Percentiles rank a stretch among this genome's conserved stretches.
Evolutionary conservation across 208 protist species (phyloP).

Genomic region (Spongospora subterranea): DNA sequence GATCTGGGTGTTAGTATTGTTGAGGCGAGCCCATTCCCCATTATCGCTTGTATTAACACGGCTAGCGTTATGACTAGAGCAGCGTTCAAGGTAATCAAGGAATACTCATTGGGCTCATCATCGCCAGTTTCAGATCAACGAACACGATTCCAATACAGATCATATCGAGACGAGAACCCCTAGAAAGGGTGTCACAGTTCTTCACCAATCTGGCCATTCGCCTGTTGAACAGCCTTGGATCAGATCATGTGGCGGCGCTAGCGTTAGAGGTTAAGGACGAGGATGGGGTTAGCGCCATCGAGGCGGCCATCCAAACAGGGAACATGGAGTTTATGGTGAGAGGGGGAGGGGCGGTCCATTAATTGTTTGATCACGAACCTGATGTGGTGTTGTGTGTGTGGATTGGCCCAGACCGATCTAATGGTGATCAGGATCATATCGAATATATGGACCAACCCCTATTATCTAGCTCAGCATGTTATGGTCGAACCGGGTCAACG

Average conservation of each 20-base stretch:
- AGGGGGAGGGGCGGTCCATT: too few relatives aligned
- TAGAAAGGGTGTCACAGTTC: neutral
- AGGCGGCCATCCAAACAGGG: neutral
- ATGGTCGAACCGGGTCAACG: neutral
- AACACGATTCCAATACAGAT: neutral
- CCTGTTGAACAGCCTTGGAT: constrained; percentile 38
- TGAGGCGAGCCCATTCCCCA: neutral
- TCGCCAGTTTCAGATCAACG: too few relatives aligned
- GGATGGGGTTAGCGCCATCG: neutral
- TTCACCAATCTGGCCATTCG: constrained; percentile 11
- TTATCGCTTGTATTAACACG: neutral
- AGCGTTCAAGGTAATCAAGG: too few relatives aligned
- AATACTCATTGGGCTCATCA: too few relatives aligned
- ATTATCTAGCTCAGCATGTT: neutral
- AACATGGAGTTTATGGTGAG: neutral
- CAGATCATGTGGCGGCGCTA: constrained; percentile 13
- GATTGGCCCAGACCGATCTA: constrained; percentile 1
- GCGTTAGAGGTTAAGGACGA: constrained; percentile 7
- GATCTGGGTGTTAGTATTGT: neutral
- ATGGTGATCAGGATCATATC: neutral
- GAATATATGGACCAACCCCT: neutral
- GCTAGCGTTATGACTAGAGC: too few relatives aligned
- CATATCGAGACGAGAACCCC: neutral
- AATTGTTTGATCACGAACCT: neutral
- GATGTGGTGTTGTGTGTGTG: neutral